A percentile compares a stretch with the other conserved stretches of the same genome.
Evolutionary conservation across 2,329 filamentous ascomycete species (phyloP).

Genomic region (Fusarium odoratissimum): DNA sequence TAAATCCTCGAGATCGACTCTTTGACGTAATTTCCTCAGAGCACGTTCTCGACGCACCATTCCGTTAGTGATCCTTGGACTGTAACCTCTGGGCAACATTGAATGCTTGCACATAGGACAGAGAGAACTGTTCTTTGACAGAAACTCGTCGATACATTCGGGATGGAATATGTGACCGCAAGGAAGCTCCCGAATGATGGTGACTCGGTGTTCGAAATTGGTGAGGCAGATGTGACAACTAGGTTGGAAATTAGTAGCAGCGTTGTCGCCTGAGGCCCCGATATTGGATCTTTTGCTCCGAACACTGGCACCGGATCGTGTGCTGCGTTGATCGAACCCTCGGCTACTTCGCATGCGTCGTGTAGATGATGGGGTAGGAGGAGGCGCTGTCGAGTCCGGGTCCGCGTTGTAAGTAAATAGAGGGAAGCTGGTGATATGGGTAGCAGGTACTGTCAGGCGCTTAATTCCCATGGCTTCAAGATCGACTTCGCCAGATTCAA

Average conservation of each 20-base stretch:
- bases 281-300: conserved; percentile 55
- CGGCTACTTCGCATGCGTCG: conserved; percentile 48
- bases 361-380: conserved; percentile 52
- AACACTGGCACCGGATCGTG: conserved; percentile 46
- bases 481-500: conserved; percentile 83
- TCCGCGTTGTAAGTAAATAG: conserved; percentile 79
- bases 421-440: conserved; percentile 79
- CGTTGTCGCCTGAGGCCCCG: conserved; percentile 50
- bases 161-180: conserved; percentile 96
- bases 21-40: conserved; percentile 69
- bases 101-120: conserved; percentile 92
- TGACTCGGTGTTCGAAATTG: conserved; percentile 75
- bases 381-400: conserved; percentile 53
- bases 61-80: conserved; percentile 79
- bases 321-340: conserved; percentile 46
- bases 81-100: conserved; percentile 76
- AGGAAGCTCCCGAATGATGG: conserved; percentile 84
- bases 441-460: conserved; percentile 78
- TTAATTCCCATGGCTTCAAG: conserved; percentile 89
- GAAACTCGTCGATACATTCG: conserved; percentile 88
- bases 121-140: conserved; percentile 81
- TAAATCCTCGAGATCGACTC: conserved; percentile 57
- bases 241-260: conserved; percentile 75
- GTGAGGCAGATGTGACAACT: conserved; percentile 92
- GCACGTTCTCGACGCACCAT: conserved; percentile 88